Conservation (phyloP, 2,329 filamentous ascomycete genomes). For the Aspergillus sp. region DNA sequence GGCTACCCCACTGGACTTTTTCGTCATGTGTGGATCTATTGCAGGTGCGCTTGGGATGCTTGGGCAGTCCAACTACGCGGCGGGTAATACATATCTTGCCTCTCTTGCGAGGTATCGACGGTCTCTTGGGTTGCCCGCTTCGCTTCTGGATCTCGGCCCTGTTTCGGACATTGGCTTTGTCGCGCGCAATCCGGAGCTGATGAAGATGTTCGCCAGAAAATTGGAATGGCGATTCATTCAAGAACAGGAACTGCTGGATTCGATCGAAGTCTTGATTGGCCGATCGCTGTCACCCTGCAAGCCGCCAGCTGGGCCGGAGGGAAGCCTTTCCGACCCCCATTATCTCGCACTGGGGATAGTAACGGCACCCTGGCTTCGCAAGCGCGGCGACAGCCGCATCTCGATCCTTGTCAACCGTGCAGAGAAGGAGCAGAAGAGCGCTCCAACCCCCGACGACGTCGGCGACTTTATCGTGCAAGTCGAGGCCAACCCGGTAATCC, state of each 20-base stretch:
- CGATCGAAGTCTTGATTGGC: background rate
- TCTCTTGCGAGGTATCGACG: slow-evolving; percentile 30
- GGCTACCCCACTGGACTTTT: slow-evolving; percentile 44
- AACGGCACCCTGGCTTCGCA: background rate
- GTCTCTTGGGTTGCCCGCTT: slow-evolving; percentile 23
- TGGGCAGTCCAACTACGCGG: slow-evolving; percentile 43
- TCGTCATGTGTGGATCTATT: slow-evolving; percentile 46
- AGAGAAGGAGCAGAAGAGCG: background rate
- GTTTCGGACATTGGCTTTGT: slow-evolving; percentile 26
- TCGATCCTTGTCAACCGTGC: background rate
- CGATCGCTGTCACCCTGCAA: background rate
- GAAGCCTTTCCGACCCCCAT: background rate
- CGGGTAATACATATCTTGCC: slow-evolving; percentile 46
- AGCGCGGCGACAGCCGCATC: background rate
- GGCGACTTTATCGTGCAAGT: slow-evolving; percentile 6
- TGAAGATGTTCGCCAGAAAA: background rate
- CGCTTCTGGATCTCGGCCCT: slow-evolving; percentile 26
- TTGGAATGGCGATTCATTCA: background rate
- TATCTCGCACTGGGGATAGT: background rate
- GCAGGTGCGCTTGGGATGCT: slow-evolving; percentile 36
- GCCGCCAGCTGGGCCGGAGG: background rate
- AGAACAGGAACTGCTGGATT: background rate
- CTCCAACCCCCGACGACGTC: background rate
- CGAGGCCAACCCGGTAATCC: slow-evolving; percentile 3
- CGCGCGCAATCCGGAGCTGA: background rate